A percentile compares a stretch with the other conserved stretches of the same genome.
Conservation (phyloP, 805 yeast genomes). For the Hermanozyma aechmeae region DNA sequence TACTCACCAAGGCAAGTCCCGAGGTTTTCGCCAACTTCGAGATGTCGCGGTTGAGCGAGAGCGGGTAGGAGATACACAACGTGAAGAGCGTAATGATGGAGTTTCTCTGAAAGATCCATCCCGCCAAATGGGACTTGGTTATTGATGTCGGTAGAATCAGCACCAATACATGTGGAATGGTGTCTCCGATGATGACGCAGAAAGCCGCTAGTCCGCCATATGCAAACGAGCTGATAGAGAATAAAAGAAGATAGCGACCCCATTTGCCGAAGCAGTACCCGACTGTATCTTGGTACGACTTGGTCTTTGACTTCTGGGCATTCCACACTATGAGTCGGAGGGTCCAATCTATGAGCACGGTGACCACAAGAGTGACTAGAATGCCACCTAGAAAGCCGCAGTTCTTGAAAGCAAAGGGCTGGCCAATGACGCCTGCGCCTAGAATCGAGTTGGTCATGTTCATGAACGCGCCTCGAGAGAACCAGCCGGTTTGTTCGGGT, state of each 20-base stretch:
- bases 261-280: conserved; percentile 63
- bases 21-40: conserved; percentile 81
- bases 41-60: conserved; percentile 72
- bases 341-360: conserved; percentile 84
- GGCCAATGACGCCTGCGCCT: conserved; percentile 95
- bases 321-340: conserved; percentile 68
- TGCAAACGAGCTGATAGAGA: conserved; percentile 83
- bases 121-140: conserved; percentile 21
- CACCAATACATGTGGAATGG: conserved; percentile 81
- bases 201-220: conserved; percentile 93
- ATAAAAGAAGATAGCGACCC: conserved; percentile 59
- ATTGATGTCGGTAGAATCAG: conserved; percentile 47
- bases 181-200: conserved; percentile 90
- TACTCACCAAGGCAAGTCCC: conserved; percentile 76
- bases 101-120: conserved; percentile 55
- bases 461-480: conserved; percentile 88
- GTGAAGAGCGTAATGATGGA: conserved; percentile 66
- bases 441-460: conserved; percentile 93
- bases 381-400: conserved; percentile 74
- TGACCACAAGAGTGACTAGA: conserved; percentile 47
- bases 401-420: conserved; percentile 78
- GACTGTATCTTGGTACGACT: conserved; percentile 81
- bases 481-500: too few relatives aligned
- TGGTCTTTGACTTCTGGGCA: conserved; percentile 65
- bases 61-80: conserved; percentile 67